Conservation (phyloP, 2,329 filamentous ascomycete genomes). For the Epichloe uncinata region DNA sequence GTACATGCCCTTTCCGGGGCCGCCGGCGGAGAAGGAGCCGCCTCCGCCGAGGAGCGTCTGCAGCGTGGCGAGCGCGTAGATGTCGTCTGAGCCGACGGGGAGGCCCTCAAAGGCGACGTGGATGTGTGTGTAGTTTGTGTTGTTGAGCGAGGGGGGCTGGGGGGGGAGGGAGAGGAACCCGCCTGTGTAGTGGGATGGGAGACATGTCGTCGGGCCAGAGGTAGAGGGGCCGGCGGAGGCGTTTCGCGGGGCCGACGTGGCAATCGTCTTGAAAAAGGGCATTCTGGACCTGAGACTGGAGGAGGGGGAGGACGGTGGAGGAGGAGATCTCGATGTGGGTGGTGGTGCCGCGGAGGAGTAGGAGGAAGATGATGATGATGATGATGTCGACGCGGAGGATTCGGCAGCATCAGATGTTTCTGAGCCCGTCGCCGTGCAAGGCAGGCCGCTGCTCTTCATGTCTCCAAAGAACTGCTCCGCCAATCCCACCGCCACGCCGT, state of each 20-base stretch:
- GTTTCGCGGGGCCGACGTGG: constrained; percentile 54
- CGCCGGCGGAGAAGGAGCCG: constrained; percentile 91
- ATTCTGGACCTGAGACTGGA: constrained; percentile 67
- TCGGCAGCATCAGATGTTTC: constrained; percentile 34
- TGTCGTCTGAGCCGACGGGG: constrained; percentile 79
- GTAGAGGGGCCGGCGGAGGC: constrained; percentile 36
- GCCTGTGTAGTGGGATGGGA: constrained; percentile 76
- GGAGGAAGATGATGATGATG: constrained; percentile 18
- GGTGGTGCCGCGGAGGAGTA: constrained; percentile 19
- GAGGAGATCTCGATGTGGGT: constrained; percentile 20
- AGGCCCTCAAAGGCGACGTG: constrained; percentile 93
- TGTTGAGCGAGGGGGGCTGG: constrained; percentile 64
- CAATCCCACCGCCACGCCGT: constrained; percentile 64
- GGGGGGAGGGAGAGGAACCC: constrained; percentile 79
- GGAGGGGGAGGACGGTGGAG: constrained; percentile 30
- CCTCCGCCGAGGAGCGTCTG: constrained; percentile 93
- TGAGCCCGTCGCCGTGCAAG: constrained; percentile 32
- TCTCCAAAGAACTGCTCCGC: constrained; percentile 83
- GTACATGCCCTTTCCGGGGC: constrained; percentile 98
- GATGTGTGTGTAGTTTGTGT: constrained; percentile 78
- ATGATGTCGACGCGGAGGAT: constrained; percentile 19
- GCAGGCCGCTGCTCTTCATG: constrained; percentile 47
- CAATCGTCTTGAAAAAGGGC: constrained; percentile 77
- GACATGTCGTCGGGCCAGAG: constrained; percentile 35
- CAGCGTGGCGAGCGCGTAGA: constrained; percentile 89